Conservation (phyloP, 495 filamentous ascomycete species). For the Hyaloscypha variabilis region DNA sequence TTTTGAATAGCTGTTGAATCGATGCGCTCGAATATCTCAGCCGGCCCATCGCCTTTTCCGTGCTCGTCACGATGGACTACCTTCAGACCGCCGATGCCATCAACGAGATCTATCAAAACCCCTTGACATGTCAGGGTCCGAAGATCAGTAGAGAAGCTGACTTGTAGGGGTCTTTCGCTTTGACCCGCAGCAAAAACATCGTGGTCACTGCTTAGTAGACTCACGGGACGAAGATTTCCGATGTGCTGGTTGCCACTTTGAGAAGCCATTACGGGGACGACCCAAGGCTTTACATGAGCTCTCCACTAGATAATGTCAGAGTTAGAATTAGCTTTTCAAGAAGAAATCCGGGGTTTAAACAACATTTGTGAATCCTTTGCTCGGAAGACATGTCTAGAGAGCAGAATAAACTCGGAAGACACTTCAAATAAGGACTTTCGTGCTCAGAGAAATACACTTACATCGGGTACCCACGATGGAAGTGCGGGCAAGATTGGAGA, state of each 20-base stretch:
- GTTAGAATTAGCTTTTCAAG: neutral
- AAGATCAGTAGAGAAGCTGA: neutral
- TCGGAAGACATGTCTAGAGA: neutral
- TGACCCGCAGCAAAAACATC: neutral
- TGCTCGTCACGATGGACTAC: conserved; percentile 6
- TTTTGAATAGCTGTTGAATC: neutral
- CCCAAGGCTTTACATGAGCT: neutral
- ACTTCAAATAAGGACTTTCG: conserved; percentile 7
- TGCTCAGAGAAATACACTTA: conserved; percentile 10
- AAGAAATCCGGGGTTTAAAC: neutral
- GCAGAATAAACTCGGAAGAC: conserved; percentile 1
- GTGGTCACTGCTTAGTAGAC: neutral
- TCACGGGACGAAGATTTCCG: conserved; percentile 12
- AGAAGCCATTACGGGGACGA: conserved; percentile 10
- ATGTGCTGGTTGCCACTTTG: conserved; percentile 1
- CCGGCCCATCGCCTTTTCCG: conserved; percentile 3
- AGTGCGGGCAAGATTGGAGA: neutral
- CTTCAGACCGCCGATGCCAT: conserved; percentile 5
- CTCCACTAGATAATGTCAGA: conserved; percentile 1
- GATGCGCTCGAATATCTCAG: neutral
- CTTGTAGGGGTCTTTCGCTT: neutral
- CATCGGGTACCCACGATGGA: conserved; percentile 14
- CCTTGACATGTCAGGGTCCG: conserved; percentile 2
- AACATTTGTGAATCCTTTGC: conserved; percentile 1
- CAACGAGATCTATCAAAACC: conserved; percentile 6